phyloP scores from a whole-genome alignment of 495 filamentous ascomycete genomes.

The Penicillium parvum region DNA sequence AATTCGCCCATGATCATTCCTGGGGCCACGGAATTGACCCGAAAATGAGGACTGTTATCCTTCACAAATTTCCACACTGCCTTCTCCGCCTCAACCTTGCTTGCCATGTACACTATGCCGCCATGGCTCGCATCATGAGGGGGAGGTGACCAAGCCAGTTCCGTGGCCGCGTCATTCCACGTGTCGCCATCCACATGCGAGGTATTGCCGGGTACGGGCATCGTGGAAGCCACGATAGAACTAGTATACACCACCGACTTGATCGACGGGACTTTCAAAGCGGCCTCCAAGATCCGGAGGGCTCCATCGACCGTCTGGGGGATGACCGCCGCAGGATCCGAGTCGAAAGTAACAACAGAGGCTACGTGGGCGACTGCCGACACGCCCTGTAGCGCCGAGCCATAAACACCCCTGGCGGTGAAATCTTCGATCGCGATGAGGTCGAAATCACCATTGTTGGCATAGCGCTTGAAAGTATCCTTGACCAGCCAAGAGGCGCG shows the following conservation, averaged over 20 bases:
- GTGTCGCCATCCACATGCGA: background rate
- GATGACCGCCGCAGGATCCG: background rate
- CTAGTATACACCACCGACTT: conserved; percentile 50
- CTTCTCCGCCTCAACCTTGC: conserved; percentile 49
- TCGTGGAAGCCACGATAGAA: conserved; percentile 37
- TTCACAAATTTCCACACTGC: conserved; percentile 47
- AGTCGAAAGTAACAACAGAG: background rate
- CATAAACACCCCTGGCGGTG: conserved; percentile 32
- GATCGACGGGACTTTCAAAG: conserved; percentile 14
- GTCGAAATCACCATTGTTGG: conserved; percentile 37
- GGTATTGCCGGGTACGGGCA: conserved; percentile 17
- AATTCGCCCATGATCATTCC: conserved; percentile 10
- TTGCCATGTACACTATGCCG: conserved; percentile 42
- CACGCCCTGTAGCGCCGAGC: conserved; percentile 34
- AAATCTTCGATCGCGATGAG: conserved; percentile 37
- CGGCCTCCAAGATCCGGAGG: background rate
- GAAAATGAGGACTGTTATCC: conserved; percentile 43
- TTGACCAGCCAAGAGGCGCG: conserved; percentile 33
- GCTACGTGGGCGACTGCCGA: conserved; percentile 4
- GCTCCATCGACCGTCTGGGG: background rate
- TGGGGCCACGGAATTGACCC: conserved; percentile 46
- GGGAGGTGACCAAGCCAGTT: conserved; percentile 34
- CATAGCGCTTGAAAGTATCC: conserved; percentile 32
- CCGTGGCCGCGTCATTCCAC: conserved; percentile 44
- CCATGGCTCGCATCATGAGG: conserved; percentile 6